Base-by-base conservation (phyloP, 2,329 filamentous ascomycete genomes). In the Calonectria leucothoes region DNA sequence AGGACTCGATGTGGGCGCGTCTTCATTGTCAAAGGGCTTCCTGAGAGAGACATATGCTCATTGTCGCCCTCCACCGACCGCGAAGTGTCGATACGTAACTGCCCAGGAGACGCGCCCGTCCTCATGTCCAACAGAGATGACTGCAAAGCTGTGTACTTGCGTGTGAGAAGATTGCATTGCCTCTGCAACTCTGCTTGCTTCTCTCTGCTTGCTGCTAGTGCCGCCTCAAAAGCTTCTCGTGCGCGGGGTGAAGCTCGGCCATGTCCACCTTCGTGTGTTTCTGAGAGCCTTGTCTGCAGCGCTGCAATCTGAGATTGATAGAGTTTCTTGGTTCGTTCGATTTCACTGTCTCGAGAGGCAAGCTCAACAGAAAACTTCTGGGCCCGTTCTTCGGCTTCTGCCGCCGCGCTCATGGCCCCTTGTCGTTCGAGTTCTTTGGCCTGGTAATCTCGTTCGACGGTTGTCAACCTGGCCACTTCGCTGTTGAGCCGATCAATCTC, bases 381-480 rank as follows among this genome's bases (percentile, higher is more conserved):
- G 8, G 92, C 88, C 65, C 91, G 89, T 69, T 88, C 90, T 45
- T 91, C 88, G 15, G 93, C 87, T 35, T 90, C 86, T 20, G 90
- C 89, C 1, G 91, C 90, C 33, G 90, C 88, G n/a, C 89, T 87
- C 59, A 90, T 87, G 1, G 90, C 88, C 25, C 85, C 84, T 68
- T 92, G 87, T 49, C 91, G 88, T 72, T 92, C 90, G 39, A 89
- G 85, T 77, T 95, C 92, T 55, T 89, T 89, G 51, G 91, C 90
- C 79, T 95, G 92, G 69, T 90, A 90, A 59, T 92, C 89, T 3
- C 91, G 88, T 74, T 94, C 88, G 25, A 89, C 88, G 20, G 88
- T 87, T n/a, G 90, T 89, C 33, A 94, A 85, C 33, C 90, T 88
- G 27, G 89, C 86, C 2, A 94, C 88, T 76, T 94, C 90, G 0